A percentile compares a stretch with the other conserved stretches of the same genome.
Conservation (phyloP, 305 asterid genomes). For the Euphrasia arctica region DNA sequence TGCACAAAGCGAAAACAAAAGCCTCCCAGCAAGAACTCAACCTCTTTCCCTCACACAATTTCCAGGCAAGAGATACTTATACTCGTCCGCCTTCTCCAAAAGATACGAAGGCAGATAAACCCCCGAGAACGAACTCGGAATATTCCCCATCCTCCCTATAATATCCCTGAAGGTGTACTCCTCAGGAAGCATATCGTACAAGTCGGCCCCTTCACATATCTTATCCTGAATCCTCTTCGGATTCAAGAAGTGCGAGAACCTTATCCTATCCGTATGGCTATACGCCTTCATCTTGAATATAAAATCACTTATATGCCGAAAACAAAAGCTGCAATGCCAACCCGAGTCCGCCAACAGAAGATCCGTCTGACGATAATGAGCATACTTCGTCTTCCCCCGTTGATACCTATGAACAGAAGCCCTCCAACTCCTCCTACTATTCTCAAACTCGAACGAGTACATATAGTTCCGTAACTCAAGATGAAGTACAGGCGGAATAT, state of each 20-base stretch:
- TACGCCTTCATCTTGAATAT: slow-evolving; percentile 75
- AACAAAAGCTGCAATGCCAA: slow-evolving; percentile 73
- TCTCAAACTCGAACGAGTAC: slow-evolving; percentile 53
- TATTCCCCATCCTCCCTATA: slow-evolving; percentile 57
- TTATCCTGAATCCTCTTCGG: slow-evolving; percentile 57
- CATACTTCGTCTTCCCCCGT: slow-evolving; percentile 47
- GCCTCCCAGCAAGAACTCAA: too few species aligned
- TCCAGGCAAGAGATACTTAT: slow-evolving; percentile 56
- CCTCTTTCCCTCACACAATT: slow-evolving; percentile 47
- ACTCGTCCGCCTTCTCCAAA: slow-evolving; percentile 43
- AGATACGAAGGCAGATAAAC: slow-evolving; percentile 51
- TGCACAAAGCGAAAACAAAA: too few species aligned
- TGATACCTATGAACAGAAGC: slow-evolving; percentile 57
- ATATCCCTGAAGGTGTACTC: slow-evolving; percentile 63
- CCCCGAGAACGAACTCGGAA: slow-evolving; percentile 56
- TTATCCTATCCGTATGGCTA: slow-evolving; percentile 58
- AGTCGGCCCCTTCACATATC: slow-evolving; percentile 57
- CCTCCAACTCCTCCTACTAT: slow-evolving; percentile 50
- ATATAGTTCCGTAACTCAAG: slow-evolving; percentile 54
- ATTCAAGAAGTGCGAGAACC: slow-evolving; percentile 52
- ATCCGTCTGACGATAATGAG: slow-evolving; percentile 55
- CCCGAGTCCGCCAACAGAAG: slow-evolving; percentile 52
- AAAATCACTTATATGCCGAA: slow-evolving; percentile 49
- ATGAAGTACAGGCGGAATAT: slow-evolving; percentile 52
- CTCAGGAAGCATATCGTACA: slow-evolving; percentile 64